Conservation (phyloP, 78 protist species). For the Trichosphaerium sp. region DNA sequence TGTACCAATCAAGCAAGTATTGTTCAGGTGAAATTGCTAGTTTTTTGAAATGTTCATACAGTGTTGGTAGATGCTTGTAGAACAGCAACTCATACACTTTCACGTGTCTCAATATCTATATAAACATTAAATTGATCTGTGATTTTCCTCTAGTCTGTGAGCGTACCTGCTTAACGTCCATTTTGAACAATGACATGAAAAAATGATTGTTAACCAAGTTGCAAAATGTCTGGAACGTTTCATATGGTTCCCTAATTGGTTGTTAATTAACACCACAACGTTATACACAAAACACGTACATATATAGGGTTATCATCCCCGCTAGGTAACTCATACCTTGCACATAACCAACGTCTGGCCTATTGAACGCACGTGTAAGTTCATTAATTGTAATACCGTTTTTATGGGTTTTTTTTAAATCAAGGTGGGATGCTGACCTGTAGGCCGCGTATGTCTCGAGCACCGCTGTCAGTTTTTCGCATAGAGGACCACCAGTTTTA, state of each 20-base stretch:
- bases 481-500: conserved; percentile 7
- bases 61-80: conserved; percentile 13
- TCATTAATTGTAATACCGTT: too few species aligned
- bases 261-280: too few species aligned
- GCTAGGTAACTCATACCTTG: conserved; percentile 69
- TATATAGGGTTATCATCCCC: conserved; percentile 14
- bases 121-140: too few species aligned
- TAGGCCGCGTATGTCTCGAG: too few species aligned
- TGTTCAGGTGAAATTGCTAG: conserved; percentile 19
- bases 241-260: too few species aligned
- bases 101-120: conserved; percentile 23
- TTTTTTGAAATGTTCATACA: neutral
- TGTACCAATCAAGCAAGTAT: conserved; percentile 49
- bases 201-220: conserved; percentile 38
- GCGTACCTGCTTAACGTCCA: conserved; percentile 40
- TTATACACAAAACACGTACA: too few species aligned
- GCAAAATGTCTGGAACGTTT: conserved; percentile 20
- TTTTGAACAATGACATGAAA: conserved; percentile 20
- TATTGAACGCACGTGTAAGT: conserved; percentile 19
- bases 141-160: too few species aligned
- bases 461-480: conserved; percentile 15
- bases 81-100: conserved; percentile 23
- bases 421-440: too few species aligned
- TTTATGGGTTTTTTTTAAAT: too few species aligned
- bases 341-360: conserved; percentile 67